Percentiles rank a stretch among this genome's conserved stretches.
These are phyloP conservation scores for Cornus suecica DNA, from an alignment of 148 eudicot genomes.

Conservation along the genomic window DNA sequence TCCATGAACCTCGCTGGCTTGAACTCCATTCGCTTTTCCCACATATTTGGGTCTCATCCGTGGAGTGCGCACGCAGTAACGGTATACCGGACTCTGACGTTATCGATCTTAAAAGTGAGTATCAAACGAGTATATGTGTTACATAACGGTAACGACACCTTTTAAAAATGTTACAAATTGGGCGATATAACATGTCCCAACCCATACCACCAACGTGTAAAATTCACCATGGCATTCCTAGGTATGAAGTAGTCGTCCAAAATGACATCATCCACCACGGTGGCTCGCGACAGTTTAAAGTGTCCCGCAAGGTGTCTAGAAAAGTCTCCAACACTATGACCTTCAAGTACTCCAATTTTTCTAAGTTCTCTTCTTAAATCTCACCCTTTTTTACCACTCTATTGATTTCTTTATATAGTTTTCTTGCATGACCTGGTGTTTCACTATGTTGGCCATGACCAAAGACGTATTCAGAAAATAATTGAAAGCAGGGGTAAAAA, in stretches of 20 bases:
- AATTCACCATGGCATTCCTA: constrained; percentile 13
- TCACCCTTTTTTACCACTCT: constrained; percentile 5
- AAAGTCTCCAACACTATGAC: constrained; percentile 21
- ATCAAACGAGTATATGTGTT: too few relatives aligned
- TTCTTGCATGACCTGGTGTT: constrained; percentile 16
- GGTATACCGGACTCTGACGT: too few relatives aligned
- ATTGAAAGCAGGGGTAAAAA: too few relatives aligned
- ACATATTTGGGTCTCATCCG: constrained; percentile 12
- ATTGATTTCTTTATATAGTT: constrained; percentile 8
- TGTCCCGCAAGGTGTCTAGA: constrained; percentile 22
- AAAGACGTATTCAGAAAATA: too few relatives aligned
- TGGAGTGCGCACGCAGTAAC: too few relatives aligned
- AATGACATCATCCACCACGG: background rate
- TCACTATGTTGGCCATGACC: constrained; percentile 27
- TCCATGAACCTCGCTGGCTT: constrained; percentile 15
- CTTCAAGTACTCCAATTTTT: constrained; percentile 19
- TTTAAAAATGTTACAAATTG: too few relatives aligned
- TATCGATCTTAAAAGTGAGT: too few relatives aligned
- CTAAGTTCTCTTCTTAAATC: constrained; percentile 15
- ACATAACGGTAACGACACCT: too few relatives aligned
- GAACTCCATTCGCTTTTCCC: constrained; percentile 24
- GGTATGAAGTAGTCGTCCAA: constrained; percentile 21
- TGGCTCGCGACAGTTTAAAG: constrained; percentile 14
- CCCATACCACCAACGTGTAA: constrained; percentile 24
- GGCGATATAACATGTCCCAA: too few relatives aligned